Evolutionary conservation across 75 land plant species (phyloP), one percentile per base, ranked within the genome.

Genomic region (Chamaecyparis obtusa): DNA sequence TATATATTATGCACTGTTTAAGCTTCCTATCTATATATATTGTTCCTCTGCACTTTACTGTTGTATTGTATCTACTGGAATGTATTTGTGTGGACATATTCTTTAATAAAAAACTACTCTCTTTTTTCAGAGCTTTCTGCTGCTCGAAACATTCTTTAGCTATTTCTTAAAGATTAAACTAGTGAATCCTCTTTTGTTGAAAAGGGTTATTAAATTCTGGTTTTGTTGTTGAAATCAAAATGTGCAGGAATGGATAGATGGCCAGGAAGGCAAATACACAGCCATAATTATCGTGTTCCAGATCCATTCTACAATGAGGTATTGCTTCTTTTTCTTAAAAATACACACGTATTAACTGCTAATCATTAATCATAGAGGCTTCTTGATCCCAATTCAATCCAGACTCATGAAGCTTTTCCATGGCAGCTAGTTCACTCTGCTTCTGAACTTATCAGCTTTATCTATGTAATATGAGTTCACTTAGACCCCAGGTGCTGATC

Each of bases 261-360:
- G 98, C 95, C 88, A 49, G 95, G 98, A 81, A 94, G 86, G 89
- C 95, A 95, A 77, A 86, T 93, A 76, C 98, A 96, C 82, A 96
- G 98, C 90, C 97, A 96, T 71, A 87, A 94, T 33, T 96, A 96
- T 86, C 90, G 98, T 21, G 89, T 87, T 74, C 95, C 98, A 39
- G 92, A 94, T 41, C 93, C 94, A 81, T 96, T 95, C 81, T 83
- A 78, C n/a, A 87, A 93, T 81, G 89, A 96, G 98, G 96, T 95
- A 86, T 85, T 27, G 15, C 71, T n/a, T 27, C 11, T 3, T 33
- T 74, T 74, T 16, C 76, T 74, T 32, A 33, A 11, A 33, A 11
- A 11, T 39, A 39, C 41, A 39, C 41, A 39, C 2, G 2, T 39
- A 39, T 39, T 24, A 33, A 33, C 76, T 74, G 76, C 3, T 74